Evolutionary conservation across 805 yeast genomes (phyloP).

Genomic region (Nakazawaea ishiwadae): DNA sequence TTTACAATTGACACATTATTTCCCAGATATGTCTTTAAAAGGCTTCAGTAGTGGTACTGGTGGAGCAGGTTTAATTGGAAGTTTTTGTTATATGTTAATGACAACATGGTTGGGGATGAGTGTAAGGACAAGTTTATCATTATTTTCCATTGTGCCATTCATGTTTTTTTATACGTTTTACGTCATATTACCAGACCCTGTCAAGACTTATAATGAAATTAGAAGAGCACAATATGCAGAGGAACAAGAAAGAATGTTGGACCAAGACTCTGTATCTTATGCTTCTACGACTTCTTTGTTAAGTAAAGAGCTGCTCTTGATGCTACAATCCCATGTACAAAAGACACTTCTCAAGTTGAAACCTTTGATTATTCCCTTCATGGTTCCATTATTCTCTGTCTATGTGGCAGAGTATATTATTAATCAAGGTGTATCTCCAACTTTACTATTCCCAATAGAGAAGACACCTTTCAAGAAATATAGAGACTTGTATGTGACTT

Average conservation of each 20-base stretch:
- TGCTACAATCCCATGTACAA: not conserved
- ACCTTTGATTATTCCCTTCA: slow-evolving; percentile 56
- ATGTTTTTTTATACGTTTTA: slow-evolving; percentile 23
- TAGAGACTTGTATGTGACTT: slow-evolving; percentile 87
- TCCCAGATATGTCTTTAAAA: slow-evolving; percentile 53
- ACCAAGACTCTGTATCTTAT: not conserved
- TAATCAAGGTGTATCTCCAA: slow-evolving; percentile 90
- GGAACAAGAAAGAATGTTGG: not conserved
- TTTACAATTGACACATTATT: slow-evolving; percentile 79
- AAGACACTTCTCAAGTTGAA: slow-evolving; percentile 28
- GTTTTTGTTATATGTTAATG: slow-evolving; percentile 62
- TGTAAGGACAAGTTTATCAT: slow-evolving; percentile 48
- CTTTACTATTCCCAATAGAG: slow-evolving; percentile 71
- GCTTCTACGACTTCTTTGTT: no score
- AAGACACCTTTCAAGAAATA: slow-evolving; percentile 64
- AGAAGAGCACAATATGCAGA: not conserved
- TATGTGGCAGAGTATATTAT: slow-evolving; percentile 84
- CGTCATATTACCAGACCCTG: slow-evolving; percentile 21
- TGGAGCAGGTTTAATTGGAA: slow-evolving; percentile 87
- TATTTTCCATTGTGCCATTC: slow-evolving; percentile 42
- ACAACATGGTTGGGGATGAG: slow-evolving; percentile 64
- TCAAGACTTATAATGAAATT: not conserved
- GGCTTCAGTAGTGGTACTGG: slow-evolving; percentile 97
- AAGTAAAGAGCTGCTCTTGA: not conserved
- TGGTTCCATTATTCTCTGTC: slow-evolving; percentile 81